Evolutionary conservation across 768 basidiomycete species (phyloP), one percentile per base, ranked within the genome.

Genomic region (Lactarius pseudohatsudake): DNA sequence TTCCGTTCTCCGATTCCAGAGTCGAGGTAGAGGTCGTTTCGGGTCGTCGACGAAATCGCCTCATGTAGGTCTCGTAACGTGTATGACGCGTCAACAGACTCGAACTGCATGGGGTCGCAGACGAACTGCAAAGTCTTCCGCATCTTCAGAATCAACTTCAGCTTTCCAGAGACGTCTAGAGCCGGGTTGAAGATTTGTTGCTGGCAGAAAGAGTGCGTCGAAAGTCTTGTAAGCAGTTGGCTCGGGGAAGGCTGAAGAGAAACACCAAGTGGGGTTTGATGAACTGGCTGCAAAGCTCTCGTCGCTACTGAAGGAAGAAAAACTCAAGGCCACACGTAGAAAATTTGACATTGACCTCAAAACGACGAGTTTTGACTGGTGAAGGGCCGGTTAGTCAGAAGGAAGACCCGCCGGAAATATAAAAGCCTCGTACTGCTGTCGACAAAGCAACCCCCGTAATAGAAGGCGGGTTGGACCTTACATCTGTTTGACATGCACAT

Each of bases 291-390:
- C 34, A 61, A n/a, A 36, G 20, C 26, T 32, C 53, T 67, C 40
- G 59, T 61, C 22, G 68, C 45, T 11, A 60, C 47, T 32, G 65
- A 38, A 59, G 60, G 57, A 36, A 65, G 68, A 61, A 75, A 40
- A 40, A 10, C 69, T 30, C 70, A 82, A 71, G 8, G 85, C 86
- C 64, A 75, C 72, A 16, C 77, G 77, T 26, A 95, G 80, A 74
- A 94, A 94, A 2, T 79, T 81, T 16, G 87, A 81, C 45, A 95
- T 77, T 2, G 93, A 94, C 64, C 79, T 82, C 65, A 94, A 76
- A 11, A 94, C 84, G n/a, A 87, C 81, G 61, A 91, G 82, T 77
- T 89, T 93, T 15, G 93, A 92, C 91, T 92, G 18, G 57, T 38
- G 57, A 32, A 63, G 59, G 72, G 64, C 60, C 64, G 45, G 67